Evolutionary conservation across 805 yeast genomes (phyloP), one percentile per base, ranked within the genome.

Genomic region (Metschnikowia shivogae): DNA sequence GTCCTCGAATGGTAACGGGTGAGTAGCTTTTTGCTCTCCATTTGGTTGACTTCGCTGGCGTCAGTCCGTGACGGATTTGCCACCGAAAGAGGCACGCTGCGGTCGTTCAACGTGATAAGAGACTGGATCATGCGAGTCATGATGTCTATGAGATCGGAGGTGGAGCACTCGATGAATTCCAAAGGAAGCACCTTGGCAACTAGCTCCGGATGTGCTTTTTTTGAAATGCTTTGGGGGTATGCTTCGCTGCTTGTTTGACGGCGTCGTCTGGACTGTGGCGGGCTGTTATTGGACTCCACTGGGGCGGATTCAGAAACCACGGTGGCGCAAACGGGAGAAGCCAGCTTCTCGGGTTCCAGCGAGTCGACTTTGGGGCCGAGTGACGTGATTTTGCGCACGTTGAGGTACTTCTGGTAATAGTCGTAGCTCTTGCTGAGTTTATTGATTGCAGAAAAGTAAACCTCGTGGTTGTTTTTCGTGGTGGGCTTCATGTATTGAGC

Each of bases 1-100:
- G 92, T 82, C 50, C 97, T 75, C 4, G 97, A 89, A 63, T 92
- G 99, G 63, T 92, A 92, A 52, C 98, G 71, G 1, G 99, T 92
- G 42, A 93, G 73, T 33, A 57, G 42, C 53, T 57, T 50, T 42
- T 53, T 57, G 20, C 36, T 47, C 27, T 52, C 50, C 6, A 50
- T 55, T 13, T 50, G 48, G 9, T 49, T 62, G 58, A 70, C 20
- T 57, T 55, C 26, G 56, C 51, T 27, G 14, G 56, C 29, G 6
- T 55, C 43, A 3, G 50, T 37, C 4, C 55, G 47, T 9, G 54
- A 39, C 2, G 70, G 70, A 33, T 58, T 52, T 3, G 66, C 57
- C 3, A 70, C 59, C 5, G 66, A 55, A 10, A 42, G 50, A 1
- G 73, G 74, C 1, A 68, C 72, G n/a, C 57, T 55, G 14, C 69